phyloP scores from a whole-genome alignment of 1,284 basidiomycete species.

The Malassezia equina region DNA sequence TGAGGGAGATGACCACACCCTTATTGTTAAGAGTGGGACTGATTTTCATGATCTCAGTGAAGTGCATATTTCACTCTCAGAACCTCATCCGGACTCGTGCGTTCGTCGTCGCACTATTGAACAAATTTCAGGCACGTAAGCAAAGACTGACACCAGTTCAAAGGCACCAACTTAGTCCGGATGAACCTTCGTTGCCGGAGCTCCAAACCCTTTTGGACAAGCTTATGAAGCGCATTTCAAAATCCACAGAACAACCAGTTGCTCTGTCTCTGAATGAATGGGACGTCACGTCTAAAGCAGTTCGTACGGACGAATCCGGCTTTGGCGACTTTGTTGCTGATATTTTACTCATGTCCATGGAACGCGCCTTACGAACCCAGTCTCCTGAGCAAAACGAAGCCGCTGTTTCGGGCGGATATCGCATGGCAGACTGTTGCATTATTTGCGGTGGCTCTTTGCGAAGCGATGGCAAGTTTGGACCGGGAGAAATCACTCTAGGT shows the following conservation, averaged over 20 bases:
- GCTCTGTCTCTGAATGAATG: slow-evolving; percentile 62
- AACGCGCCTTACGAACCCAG: slow-evolving; percentile 58
- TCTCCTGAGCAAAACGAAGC: background rate
- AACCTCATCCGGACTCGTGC: slow-evolving; percentile 56
- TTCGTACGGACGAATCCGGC: slow-evolving; percentile 64
- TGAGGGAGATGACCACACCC: slow-evolving; percentile 56
- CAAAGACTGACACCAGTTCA: slow-evolving; percentile 51
- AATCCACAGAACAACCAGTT: slow-evolving; percentile 57
- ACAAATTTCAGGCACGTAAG: slow-evolving; percentile 49
- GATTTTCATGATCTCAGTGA: slow-evolving; percentile 81
- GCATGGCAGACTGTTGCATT: slow-evolving; percentile 28
- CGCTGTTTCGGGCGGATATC: background rate
- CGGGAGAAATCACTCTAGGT: slow-evolving; percentile 66
- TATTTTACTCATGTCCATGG: slow-evolving; percentile 72
- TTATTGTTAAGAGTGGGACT: slow-evolving; percentile 71
- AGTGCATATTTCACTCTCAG: slow-evolving; percentile 58
- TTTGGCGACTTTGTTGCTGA: slow-evolving; percentile 83
- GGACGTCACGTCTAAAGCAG: slow-evolving; percentile 64
- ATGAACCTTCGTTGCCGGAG: slow-evolving; percentile 56
- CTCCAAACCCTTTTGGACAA: slow-evolving; percentile 59
- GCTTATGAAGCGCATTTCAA: slow-evolving; percentile 62
- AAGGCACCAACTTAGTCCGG: slow-evolving; percentile 59
- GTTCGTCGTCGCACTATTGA: slow-evolving; percentile 62
- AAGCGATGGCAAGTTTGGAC: slow-evolving; percentile 68
- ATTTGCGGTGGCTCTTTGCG: slow-evolving; percentile 61